Base-by-base conservation (phyloP, 2,329 filamentous ascomycete species). In the Botrytis hyacinthi region DNA sequence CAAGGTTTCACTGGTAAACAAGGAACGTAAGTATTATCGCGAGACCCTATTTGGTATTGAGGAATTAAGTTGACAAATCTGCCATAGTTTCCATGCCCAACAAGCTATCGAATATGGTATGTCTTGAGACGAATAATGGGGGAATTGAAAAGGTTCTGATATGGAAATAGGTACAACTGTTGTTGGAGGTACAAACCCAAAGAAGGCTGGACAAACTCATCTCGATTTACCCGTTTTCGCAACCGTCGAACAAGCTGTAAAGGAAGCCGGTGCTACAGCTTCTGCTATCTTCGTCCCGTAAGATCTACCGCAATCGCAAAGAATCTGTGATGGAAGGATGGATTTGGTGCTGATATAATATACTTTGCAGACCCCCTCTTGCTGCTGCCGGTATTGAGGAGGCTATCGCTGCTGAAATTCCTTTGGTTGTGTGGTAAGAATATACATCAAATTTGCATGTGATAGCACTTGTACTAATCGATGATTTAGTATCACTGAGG, bases 41-140 rank as follows among this genome's bases (percentile, higher is more conserved):
- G 37, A 29, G 22, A 22, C 37, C 54, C 16, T 51, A 35, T 57
- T 44, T 65, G 57, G 61, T 57, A 69, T 72, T 48, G 62, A 67
- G 74, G 48, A 37, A 59, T 14, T 62, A 35, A 76, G 65, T 76
- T 82, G 78, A 83, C 83, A 77, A 83, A 77, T 63, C 74, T 76
- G 75, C 70, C 70, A 72, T 79, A 98, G 95, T 80, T 99, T 99
- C 89, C 96, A 99, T 85, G 96, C 96, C 78, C 89, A 94, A 84
- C 95, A 98, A 87, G 96, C 96, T 79, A 98, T 99, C 85, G 96
- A 97, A 84, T 99, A 99, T 86, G 96, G 94, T 97, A 93, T 83
- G 79, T 80, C 73, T 75, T 68, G 4, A 60, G 72, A 73, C 63
- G 59, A 42, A 26, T 26, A 48, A 60, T 68, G 60, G 59, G 73